Evolutionary conservation across 2,329 filamentous ascomycete species (phyloP), one percentile per base, ranked within the genome.

Genomic region (Blumeriella jaapii): DNA sequence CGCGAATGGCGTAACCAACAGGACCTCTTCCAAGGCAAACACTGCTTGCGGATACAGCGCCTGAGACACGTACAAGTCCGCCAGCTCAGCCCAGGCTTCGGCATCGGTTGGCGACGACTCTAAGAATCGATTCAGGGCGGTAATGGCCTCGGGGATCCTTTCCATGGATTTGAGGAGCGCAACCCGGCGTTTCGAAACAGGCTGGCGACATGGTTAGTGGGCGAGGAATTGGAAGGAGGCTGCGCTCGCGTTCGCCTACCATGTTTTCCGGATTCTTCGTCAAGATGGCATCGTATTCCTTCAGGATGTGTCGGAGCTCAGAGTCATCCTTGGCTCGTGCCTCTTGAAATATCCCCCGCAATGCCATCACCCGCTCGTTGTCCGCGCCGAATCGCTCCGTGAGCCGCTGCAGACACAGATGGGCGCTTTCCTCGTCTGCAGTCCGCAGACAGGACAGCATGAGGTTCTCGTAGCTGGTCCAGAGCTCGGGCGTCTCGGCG

Each of bases 81-180:
- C 75, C 48, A 96, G 67, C 62, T 98, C 91, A 34, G 84, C 74
- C 91, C 91, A 98, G 7, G 82, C 78, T 63, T 98, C 91, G 5
- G 80, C 78, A 61, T 98, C 91, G 2, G 83, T 94, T 2, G 91
- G 87, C 35, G 78, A 82, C 42, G 80, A 77, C 54, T 93, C 82
- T 29, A 98, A 64, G 17, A 96, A 68, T 38, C 77, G 69, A 42
- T 78, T 75, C 39, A 96, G 61, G 17, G 79, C 76, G 19, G 73
- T 62, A 28, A 87, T 81, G 1, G 91, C 83, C 44, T 95, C 85
- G 1, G 70, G 52, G 1, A 65, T 64, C 50, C 74, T 76, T 18
- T 75, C 77, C 58, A 93, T 68, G 17, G 79, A 81, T 48, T 77
- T 75, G 39, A 96, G 63, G 22, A 96, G 68, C 5, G 86, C 82